Conservation (phyloP, 1,139 yeast species). For the Debaryomyces nepalensis region DNA sequence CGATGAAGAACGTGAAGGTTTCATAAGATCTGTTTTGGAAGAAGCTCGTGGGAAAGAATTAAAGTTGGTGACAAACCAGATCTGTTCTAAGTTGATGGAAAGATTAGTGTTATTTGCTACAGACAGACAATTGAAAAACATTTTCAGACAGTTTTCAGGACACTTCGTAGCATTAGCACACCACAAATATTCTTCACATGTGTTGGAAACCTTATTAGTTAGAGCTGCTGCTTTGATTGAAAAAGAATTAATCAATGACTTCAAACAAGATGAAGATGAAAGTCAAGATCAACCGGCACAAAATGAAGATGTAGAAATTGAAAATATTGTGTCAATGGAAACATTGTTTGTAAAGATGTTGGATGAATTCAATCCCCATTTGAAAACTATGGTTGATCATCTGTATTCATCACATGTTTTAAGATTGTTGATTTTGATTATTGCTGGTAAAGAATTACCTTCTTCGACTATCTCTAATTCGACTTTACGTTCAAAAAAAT, state of each 20-base stretch:
- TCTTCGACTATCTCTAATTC: slow-evolving; percentile 74
- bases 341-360: slow-evolving; percentile 64
- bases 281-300: slow-evolving; percentile 36
- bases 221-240: slow-evolving; percentile 79
- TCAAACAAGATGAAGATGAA: slow-evolving; percentile 30
- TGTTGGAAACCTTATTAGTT: slow-evolving; percentile 82
- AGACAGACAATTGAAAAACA: slow-evolving; percentile 63
- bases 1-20: slow-evolving; percentile 73
- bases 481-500: slow-evolving; percentile 79
- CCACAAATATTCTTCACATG: slow-evolving; percentile 94
- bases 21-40: slow-evolving; percentile 76
- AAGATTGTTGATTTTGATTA: slow-evolving; percentile 68
- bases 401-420: slow-evolving; percentile 89
- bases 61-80: slow-evolving; percentile 90
- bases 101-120: slow-evolving; percentile 73
- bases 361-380: slow-evolving; percentile 65
- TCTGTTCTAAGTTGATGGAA: slow-evolving; percentile 91
- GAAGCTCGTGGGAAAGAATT: slow-evolving; percentile 91
- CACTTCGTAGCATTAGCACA: slow-evolving; percentile 77
- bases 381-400: slow-evolving; percentile 65
- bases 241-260: slow-evolving; percentile 55
- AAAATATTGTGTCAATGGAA: slow-evolving; percentile 59
- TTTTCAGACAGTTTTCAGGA: slow-evolving; percentile 70
- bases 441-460: slow-evolving; percentile 83
- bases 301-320: slow-evolving; percentile 41